Base-by-base conservation (phyloP, 1,139 yeast species). In the Hansenula lynferdii region DNA sequence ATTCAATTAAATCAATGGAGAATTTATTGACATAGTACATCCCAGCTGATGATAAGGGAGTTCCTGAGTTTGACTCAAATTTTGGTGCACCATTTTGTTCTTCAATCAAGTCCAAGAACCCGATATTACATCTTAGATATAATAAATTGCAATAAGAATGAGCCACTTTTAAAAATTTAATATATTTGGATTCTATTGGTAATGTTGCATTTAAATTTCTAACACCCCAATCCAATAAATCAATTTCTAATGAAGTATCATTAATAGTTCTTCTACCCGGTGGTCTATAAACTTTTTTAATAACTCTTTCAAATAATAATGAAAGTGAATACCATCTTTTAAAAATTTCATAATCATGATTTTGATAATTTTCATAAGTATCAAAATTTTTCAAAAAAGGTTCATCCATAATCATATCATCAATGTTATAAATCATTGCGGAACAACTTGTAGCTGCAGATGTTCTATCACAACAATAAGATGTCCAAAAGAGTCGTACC, bases 401-500 rank as follows among this genome's bases (percentile, higher is more conserved):
- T 12, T 37, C 39, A 14, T 42, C 40, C 26, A 42, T 35, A 8
- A 39, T 17, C 17, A 39, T 8, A 29, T 42, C 44, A 14, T 24
- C 17, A 8, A 23, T 30, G 10, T 42, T 39, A 22, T 36, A 36
- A 3, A 38, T 26, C 44, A 42, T 42, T 4, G 44, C 40, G 11
- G 42, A 28, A 4, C 44, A 40, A 16, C 42, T 39, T 3, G 42
- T 42, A 10, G 36, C 39, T n/a, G 42, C 34, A 9, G 34, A 32
- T 12, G 33, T 39, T 15, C 44, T 28, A 39, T 42, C 44, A 33
- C 42, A 39, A 20, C 44, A 42, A 30, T 31, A 39, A 16, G 38
- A 34, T 5, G 38, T 35, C 44, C 44, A 42, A 25, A 42, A 42
- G 5, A 42, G 19, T 19, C 44, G 34, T 10, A 32, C 25, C 26